Base-by-base conservation (phyloP, 2,329 filamentous ascomycete genomes). In the Elsinoe necatrix region DNA sequence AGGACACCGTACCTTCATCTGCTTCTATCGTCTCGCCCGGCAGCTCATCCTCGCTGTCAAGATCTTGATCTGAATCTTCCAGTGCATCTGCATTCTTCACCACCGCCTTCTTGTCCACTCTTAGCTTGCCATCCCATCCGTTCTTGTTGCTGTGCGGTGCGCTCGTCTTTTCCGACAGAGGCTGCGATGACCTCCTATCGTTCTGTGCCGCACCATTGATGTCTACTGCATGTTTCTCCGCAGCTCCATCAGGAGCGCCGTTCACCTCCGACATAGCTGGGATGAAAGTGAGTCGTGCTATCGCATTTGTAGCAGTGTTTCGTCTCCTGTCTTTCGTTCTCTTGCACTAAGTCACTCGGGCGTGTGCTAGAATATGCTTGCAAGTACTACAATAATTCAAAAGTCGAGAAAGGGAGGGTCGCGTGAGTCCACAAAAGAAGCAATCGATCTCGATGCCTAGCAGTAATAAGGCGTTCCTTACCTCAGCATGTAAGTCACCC, bases 111-210 rank as follows among this genome's bases (percentile, higher is more conserved):
- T 84, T 83, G 60, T 87, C 83, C 52, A 95, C 73, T 37, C 88
- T 80, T 58, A 92, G 77, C 73, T 92, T 92, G 61, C 88, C 88
- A 69, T 92, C 88, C 88, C 88, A 92, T 60, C 88, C 88, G 7
- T 65, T 64, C 52, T 63, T 63, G 55, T 61, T 63, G 29, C 54
- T 56, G 25, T 56, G 54, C 54, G 54, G 54, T 23, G 54, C 34
- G 41, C 54, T 56, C 2, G 39, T 56, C 54, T 56, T 56, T 21
- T 56, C 54, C 4, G 54, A 56, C 25, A 56, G 20, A 7, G 54
- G 39, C 20, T 56, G 54, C 21, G 54, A 56, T 7, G 54, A 56
- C 18, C 48, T n/a, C 20, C 31, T 52, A 6, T 52, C 48, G 20
- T n/a, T 18, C 31, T 52, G 48, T 11, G 48, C 20, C 14, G n/a